These are phyloP conservation scores for Puccinia hordei DNA, from an alignment of 1,284 basidiomycete species.

Conservation along the genomic window DNA sequence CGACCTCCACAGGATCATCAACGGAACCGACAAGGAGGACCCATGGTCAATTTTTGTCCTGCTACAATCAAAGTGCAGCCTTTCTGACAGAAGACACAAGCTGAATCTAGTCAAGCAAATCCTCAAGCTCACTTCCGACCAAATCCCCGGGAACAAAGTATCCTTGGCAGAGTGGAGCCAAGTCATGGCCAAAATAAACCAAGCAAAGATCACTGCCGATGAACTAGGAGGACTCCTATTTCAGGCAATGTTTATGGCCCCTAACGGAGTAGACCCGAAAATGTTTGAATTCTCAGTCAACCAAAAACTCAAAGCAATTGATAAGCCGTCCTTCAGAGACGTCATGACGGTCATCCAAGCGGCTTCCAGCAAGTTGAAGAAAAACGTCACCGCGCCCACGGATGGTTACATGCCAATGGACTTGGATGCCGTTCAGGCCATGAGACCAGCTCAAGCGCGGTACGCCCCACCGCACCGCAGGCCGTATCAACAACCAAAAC, in stretches of 20 bases:
- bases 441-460: not conserved
- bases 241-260: not conserved
- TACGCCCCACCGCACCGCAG: not conserved
- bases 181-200: too few relatives aligned
- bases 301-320: not conserved
- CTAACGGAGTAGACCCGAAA: not conserved
- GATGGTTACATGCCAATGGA: not conserved
- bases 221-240: not conserved
- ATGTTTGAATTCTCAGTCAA: slow-evolving; percentile 13
- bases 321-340: not conserved
- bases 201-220: not conserved
- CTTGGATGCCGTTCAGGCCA: not conserved
- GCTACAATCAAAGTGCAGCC: too few relatives aligned
- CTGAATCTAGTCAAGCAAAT: too few relatives aligned
- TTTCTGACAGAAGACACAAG: too few relatives aligned
- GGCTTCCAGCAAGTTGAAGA: not conserved
- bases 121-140: too few relatives aligned
- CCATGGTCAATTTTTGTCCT: too few relatives aligned
- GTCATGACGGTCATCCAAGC: not conserved
- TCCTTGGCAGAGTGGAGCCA: too few relatives aligned
- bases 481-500: slow-evolving; percentile 54
- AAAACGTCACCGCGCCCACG: too few relatives aligned
- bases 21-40: too few relatives aligned
- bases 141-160: too few relatives aligned
- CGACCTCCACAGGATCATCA: too few relatives aligned